Percentiles rank a stretch among this genome's conserved stretches.
These are phyloP conservation scores for Lenwebbia sp. DNA, from an alignment of 345 rosid species.

Conservation along the genomic window DNA sequence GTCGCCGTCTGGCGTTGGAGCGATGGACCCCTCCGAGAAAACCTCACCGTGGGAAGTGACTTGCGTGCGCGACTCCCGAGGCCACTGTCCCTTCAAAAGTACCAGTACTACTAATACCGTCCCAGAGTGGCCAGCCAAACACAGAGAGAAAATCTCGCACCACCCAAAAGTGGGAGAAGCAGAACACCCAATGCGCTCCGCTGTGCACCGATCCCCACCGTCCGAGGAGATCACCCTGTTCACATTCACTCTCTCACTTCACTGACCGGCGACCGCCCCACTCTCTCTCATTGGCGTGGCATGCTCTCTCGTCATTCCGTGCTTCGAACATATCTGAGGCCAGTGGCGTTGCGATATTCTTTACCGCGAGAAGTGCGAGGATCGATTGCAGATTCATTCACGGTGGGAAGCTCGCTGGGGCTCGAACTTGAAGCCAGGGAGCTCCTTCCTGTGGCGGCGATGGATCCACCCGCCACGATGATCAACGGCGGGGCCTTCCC, in stretches of 20 bases:
- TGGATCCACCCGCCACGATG: slow-evolving; percentile 67
- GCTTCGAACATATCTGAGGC: not conserved
- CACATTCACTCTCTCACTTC: not conserved
- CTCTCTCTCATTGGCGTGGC: not conserved
- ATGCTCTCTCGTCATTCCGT: not conserved
- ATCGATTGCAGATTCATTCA: not conserved
- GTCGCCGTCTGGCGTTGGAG: not conserved
- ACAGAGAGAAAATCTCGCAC: not conserved
- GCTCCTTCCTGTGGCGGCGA: not conserved
- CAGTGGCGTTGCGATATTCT: not conserved
- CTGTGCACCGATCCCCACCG: not conserved
- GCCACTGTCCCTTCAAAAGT: slow-evolving; percentile 2
- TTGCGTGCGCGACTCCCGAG: slow-evolving; percentile 31
- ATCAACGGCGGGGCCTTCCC: slow-evolving; percentile 31
- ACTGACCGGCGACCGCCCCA: not conserved
- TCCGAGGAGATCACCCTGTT: not conserved
- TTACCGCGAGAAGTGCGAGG: not conserved
- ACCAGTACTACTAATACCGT: not conserved
- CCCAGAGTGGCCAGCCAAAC: not conserved
- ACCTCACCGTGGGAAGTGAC: slow-evolving; percentile 28
- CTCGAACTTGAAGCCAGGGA: not conserved
- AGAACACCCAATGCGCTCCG: not conserved
- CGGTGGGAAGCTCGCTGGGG: not conserved
- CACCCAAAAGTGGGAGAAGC: not conserved
- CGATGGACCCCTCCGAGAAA: slow-evolving; percentile 18